These are phyloP conservation scores for Hypoxylon sp. DNA, from an alignment of 2,329 filamentous ascomycete species.

Conservation along the genomic window DNA sequence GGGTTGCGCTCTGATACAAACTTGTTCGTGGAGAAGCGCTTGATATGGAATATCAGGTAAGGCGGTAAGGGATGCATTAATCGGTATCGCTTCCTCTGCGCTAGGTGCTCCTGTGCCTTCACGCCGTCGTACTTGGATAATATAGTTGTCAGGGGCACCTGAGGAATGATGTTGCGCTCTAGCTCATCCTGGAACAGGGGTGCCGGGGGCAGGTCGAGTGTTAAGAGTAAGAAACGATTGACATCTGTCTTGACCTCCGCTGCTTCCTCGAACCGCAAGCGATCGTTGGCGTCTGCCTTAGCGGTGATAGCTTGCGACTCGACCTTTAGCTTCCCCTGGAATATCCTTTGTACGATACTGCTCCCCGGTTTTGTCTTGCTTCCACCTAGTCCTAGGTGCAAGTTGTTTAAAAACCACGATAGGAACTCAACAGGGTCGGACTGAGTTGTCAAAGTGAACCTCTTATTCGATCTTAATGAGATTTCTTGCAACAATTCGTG, in stretches of 20 bases:
- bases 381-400: slow-evolving; percentile 91
- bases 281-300: slow-evolving; percentile 87
- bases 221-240: slow-evolving; percentile 89
- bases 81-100: slow-evolving; percentile 89
- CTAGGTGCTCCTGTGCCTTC: slow-evolving; percentile 87
- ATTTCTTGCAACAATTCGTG: slow-evolving; percentile 98
- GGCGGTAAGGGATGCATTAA: slow-evolving; percentile 91
- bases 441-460: slow-evolving; percentile 89
- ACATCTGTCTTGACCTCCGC: slow-evolving; percentile 82
- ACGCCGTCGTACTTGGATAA: slow-evolving; percentile 94
- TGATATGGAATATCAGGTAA: slow-evolving; percentile 93
- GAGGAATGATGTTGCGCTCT: slow-evolving; percentile 95
- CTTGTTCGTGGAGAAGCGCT: slow-evolving; percentile 96
- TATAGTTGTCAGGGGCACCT: slow-evolving; percentile 85
- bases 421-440: slow-evolving; percentile 97
- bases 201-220: slow-evolving; percentile 89
- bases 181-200: slow-evolving; percentile 96
- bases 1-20: slow-evolving; percentile 97
- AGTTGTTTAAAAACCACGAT: slow-evolving; percentile 96
- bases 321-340: slow-evolving; percentile 92
- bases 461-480: slow-evolving; percentile 88
- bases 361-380: slow-evolving; percentile 86
- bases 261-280: slow-evolving; percentile 92
- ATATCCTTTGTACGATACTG: slow-evolving; percentile 90
- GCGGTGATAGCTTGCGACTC: slow-evolving; percentile 95